Conservation (phyloP, 2,329 filamentous ascomycete genomes). For the Aspergillus awamori region DNA sequence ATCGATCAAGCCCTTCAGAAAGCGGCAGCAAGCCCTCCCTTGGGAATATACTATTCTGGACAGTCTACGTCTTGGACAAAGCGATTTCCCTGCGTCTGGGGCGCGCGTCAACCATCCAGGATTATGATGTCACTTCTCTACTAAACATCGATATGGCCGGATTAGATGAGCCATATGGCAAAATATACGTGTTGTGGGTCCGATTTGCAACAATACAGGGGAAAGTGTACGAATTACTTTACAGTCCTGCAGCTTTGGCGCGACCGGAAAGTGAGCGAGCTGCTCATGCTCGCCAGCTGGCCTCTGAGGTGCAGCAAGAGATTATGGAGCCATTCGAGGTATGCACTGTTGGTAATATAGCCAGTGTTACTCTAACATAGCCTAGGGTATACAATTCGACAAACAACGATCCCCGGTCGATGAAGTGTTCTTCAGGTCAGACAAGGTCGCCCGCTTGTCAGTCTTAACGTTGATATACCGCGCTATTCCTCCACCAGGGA, state of each 20-base stretch:
- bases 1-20: conserved; percentile 41
- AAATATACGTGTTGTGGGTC: conserved; percentile 59
- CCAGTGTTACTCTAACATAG: neutral
- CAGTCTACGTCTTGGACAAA: conserved; percentile 62
- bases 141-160: conserved; percentile 25
- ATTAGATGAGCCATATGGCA: conserved; percentile 42
- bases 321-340: conserved; percentile 38
- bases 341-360: neutral
- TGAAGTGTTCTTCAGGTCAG: conserved; percentile 32
- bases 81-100: conserved; percentile 62
- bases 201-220: conserved; percentile 60
- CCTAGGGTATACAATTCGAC: conserved; percentile 17
- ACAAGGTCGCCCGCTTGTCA: conserved; percentile 41
- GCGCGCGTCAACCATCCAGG: conserved; percentile 60
- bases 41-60: conserved; percentile 57
- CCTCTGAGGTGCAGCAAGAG: conserved; percentile 30
- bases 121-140: conserved; percentile 60
- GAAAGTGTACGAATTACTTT: conserved; percentile 62
- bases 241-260: conserved; percentile 42
- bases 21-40: conserved; percentile 31
- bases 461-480: conserved; percentile 46
- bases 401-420: conserved; percentile 30
- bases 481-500: conserved; percentile 38
- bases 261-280: conserved; percentile 31
- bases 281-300: conserved; percentile 33